Conservation (phyloP, 2,329 filamentous ascomycete genomes). For the Diaporthe sp. region DNA sequence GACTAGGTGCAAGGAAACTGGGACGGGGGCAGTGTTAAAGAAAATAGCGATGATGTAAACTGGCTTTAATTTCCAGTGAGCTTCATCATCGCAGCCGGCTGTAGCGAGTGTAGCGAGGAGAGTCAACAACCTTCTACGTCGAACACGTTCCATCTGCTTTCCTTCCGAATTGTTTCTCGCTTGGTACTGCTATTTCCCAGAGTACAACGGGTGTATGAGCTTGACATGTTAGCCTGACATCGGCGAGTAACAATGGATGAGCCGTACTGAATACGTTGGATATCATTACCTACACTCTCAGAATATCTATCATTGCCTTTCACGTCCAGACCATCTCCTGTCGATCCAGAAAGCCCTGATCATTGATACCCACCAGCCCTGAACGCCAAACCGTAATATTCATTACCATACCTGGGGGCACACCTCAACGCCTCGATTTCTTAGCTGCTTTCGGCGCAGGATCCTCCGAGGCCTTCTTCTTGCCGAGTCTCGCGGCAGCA, state of each 20-base stretch:
- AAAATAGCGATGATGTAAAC: too few species aligned
- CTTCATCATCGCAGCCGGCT: too few species aligned
- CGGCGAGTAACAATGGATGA: background rate
- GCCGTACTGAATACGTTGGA: background rate
- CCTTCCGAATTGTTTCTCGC: too few species aligned
- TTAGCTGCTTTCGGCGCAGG: slow-evolving; percentile 36
- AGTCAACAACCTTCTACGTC: too few species aligned
- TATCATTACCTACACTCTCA: background rate
- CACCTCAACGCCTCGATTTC: slow-evolving; percentile 43
- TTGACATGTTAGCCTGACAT: background rate
- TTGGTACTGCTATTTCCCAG: too few species aligned
- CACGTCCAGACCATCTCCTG: background rate
- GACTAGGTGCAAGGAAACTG: too few species aligned
- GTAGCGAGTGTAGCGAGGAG: too few species aligned
- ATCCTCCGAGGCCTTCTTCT: slow-evolving; percentile 47
- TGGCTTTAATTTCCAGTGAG: too few species aligned
- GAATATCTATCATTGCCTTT: background rate
- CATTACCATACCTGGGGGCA: background rate
- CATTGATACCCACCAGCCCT: background rate
- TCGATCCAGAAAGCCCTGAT: background rate
- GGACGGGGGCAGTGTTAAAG: too few species aligned
- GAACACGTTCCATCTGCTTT: background rate
- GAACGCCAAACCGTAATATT: slow-evolving; percentile 34
- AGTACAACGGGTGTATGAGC: background rate
- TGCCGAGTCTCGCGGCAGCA: slow-evolving; percentile 64